Conservation (phyloP, 345 rosid genomes). For the Lumnitzera littorea region DNA sequence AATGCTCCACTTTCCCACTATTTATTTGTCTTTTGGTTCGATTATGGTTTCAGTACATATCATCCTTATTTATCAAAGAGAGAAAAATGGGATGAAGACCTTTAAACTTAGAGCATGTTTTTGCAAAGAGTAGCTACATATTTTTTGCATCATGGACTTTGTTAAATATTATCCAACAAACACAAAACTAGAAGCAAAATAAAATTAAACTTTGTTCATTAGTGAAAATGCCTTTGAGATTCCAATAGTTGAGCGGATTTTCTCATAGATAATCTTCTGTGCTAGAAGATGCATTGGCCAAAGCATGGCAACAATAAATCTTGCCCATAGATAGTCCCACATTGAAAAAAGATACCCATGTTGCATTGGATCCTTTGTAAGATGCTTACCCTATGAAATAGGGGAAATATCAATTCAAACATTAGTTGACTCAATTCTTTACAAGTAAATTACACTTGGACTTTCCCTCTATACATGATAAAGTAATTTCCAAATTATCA, state of each 20-base stretch:
- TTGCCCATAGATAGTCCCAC: constrained; percentile 61
- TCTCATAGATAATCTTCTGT: constrained; percentile 51
- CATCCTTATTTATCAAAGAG: too few relatives aligned
- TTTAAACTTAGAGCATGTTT: background rate
- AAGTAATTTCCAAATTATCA: too few relatives aligned
- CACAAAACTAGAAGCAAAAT: too few relatives aligned
- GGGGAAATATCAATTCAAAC: constrained; percentile 4
- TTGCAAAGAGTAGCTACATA: too few relatives aligned
- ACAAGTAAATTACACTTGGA: too few relatives aligned
- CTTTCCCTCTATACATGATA: too few relatives aligned
- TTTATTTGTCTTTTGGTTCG: too few relatives aligned
- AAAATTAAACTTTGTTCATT: background rate
- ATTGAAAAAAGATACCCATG: constrained; percentile 49
- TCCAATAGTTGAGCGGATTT: constrained; percentile 75
- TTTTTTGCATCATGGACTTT: too few relatives aligned
- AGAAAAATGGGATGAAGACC: background rate
- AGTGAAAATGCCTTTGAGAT: constrained; percentile 57
- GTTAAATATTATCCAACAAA: too few relatives aligned
- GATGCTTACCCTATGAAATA: constrained; percentile 49
- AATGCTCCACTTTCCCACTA: too few relatives aligned
- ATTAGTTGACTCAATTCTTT: background rate
- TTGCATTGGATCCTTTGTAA: constrained; percentile 53
- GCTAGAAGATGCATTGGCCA: constrained; percentile 81
- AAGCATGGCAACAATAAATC: constrained; percentile 51
- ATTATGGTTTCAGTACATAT: too few relatives aligned